These are phyloP conservation scores for Mariannaea sp. DNA, from an alignment of 2,329 filamentous ascomycete genomes.

Conservation along the genomic window DNA sequence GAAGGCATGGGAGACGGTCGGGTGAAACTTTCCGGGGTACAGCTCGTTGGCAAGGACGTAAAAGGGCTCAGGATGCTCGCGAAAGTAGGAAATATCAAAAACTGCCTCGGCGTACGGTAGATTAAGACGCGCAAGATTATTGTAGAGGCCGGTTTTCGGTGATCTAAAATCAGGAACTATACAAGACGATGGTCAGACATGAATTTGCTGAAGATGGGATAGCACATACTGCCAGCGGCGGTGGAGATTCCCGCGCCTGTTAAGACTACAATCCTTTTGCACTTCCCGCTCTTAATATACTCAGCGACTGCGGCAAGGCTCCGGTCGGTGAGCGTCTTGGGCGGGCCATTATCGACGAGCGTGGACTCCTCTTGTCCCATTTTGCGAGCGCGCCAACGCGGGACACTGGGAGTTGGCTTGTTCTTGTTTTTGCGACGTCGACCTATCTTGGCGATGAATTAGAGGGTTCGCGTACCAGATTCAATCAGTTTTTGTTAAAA, in stretches of 20 bases:
- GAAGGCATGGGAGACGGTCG: conserved; percentile 90
- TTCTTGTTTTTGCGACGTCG: conserved; percentile 45
- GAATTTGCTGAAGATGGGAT: not conserved
- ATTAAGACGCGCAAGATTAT: conserved; percentile 84
- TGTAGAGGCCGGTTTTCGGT: conserved; percentile 90
- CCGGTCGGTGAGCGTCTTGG: conserved; percentile 69
- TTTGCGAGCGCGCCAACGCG: conserved; percentile 48
- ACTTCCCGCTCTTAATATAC: conserved; percentile 73
- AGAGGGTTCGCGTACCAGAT: conserved; percentile 5
- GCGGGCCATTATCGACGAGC: conserved; percentile 66
- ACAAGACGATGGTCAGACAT: not conserved
- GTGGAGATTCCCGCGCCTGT: conserved; percentile 90
- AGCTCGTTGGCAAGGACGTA: conserved; percentile 91
- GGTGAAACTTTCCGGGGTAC: conserved; percentile 86
- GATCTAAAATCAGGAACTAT: conserved; percentile 92
- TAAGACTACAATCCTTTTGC: conserved; percentile 79
- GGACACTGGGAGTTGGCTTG: conserved; percentile 41
- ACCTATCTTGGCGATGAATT: conserved; percentile 48
- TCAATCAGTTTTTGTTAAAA: conserved; percentile 9
- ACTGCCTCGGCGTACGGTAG: conserved; percentile 90
- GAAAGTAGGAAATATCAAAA: conserved; percentile 92
- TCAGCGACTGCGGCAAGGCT: conserved; percentile 77
- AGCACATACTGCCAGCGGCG: conserved; percentile 61
- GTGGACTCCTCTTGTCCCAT: conserved; percentile 89
- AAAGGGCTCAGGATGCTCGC: conserved; percentile 82